Evolutionary conservation across 2,329 filamentous ascomycete species (phyloP).

Genomic region (Penicillium sp.): DNA sequence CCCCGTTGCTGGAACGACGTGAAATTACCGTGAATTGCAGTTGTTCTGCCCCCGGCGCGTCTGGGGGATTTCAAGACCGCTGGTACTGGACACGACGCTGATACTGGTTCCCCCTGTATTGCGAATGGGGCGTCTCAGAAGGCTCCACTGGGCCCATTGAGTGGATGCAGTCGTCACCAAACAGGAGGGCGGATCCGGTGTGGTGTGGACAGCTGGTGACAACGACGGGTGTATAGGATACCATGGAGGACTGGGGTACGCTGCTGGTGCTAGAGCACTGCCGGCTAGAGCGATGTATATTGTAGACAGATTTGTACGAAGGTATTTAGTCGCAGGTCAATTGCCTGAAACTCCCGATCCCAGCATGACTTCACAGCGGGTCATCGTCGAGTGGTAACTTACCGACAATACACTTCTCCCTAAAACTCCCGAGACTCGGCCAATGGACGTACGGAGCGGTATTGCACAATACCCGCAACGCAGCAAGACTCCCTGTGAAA

Average conservation of each 20-base stretch:
- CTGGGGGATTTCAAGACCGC: constrained; percentile 14
- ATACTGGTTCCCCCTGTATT: constrained; percentile 15
- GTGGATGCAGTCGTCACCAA: constrained; percentile 13
- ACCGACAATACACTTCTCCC: constrained; percentile 8
- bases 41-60: constrained; percentile 13
- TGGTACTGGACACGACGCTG: constrained; percentile 10
- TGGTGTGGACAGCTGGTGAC: neutral
- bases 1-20: neutral
- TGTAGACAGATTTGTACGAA: neutral
- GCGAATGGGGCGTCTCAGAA: constrained; percentile 10
- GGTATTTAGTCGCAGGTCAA: constrained; percentile 5
- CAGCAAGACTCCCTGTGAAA: no score
- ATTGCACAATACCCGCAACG: no score
- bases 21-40: constrained; percentile 15
- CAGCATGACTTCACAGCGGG: constrained; percentile 22
- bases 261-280: neutral
- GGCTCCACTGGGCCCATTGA: constrained; percentile 17
- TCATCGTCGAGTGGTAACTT: constrained; percentile 17
- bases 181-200: no score
- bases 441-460: neutral
- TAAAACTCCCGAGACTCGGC: constrained; percentile 17
- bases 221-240: neutral
- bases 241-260: neutral
- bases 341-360: constrained; percentile 8
- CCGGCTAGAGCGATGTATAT: no score